Conservation (phyloP, 2,329 filamentous ascomycete genomes). For the Fusarium austroafricanum region DNA sequence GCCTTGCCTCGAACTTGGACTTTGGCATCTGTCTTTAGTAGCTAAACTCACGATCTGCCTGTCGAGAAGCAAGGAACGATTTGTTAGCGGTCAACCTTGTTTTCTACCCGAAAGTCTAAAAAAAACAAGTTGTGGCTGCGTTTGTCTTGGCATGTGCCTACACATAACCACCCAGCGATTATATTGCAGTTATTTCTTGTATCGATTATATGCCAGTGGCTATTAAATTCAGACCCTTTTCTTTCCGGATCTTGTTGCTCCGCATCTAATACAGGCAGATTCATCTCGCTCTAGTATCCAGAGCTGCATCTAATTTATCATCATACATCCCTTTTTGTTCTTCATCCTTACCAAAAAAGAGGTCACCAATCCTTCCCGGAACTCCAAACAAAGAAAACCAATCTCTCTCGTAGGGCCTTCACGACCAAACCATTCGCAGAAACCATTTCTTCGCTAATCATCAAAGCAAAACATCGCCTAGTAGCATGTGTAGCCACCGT, state of each 20-base stretch:
- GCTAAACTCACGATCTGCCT: conserved; percentile 18
- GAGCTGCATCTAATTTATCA: conserved; percentile 36
- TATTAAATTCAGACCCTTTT: conserved; percentile 33
- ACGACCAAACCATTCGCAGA: not conserved
- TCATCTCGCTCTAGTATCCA: conserved; percentile 31
- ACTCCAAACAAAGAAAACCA: conserved; percentile 40
- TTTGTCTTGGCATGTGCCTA: not conserved
- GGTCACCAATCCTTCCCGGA: conserved; percentile 25
- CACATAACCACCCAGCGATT: not conserved
- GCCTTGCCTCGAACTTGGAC: not conserved
- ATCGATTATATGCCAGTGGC: conserved; percentile 18
- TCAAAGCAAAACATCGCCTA: conserved; percentile 50
- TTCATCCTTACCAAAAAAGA: conserved; percentile 7
- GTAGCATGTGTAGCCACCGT: conserved; percentile 76
- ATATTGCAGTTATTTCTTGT: not conserved
- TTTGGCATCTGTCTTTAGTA: not conserved
- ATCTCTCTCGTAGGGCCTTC: not conserved
- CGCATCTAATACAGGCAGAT: conserved; percentile 25
- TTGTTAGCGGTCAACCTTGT: conserved; percentile 13
- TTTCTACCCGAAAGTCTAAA: conserved; percentile 12
- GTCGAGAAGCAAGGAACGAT: not conserved
- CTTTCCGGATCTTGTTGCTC: conserved; percentile 16
- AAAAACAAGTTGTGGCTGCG: not conserved
- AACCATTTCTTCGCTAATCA: conserved; percentile 5
- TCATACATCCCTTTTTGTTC: conserved; percentile 18